A percentile compares a stretch with the other conserved stretches of the same genome.
Conservation (phyloP, 805 yeast species). For the Yamadazyma kitorensis region DNA sequence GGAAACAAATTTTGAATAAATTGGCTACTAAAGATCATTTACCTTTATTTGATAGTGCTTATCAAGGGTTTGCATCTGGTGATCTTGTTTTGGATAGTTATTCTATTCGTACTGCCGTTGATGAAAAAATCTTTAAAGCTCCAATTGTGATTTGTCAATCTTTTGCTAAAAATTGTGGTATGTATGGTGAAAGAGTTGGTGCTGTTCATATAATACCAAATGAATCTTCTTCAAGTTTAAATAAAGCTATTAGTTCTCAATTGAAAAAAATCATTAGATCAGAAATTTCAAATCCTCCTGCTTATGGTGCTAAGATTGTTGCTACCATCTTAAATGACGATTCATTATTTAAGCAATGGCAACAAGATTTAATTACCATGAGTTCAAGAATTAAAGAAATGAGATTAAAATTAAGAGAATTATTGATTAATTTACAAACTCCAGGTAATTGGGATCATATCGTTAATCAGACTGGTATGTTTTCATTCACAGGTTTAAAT, state of each 20-base stretch:
- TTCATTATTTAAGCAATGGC: slow-evolving; percentile 77
- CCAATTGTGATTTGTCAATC: slow-evolving; percentile 78
- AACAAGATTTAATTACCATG: slow-evolving; percentile 80
- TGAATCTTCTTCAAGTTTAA: slow-evolving; percentile 33
- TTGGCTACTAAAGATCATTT: slow-evolving; percentile 63
- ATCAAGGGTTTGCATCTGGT: slow-evolving; percentile 97
- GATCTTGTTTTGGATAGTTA: slow-evolving; percentile 78
- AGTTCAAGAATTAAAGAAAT: slow-evolving; percentile 75
- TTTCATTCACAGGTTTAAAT: slow-evolving; percentile 86
- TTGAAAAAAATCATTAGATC: slow-evolving; percentile 72
- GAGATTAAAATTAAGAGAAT: slow-evolving; percentile 67
- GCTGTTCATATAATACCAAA: slow-evolving; percentile 76
- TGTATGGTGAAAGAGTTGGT: slow-evolving; percentile 97
- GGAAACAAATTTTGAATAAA: slow-evolving; percentile 68
- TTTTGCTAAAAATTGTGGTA: slow-evolving; percentile 93
- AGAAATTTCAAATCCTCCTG: slow-evolving; percentile 91
- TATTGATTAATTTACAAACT: slow-evolving; percentile 59
- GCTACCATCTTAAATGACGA: slow-evolving; percentile 66
- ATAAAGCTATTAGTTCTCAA: slow-evolving; percentile 68
- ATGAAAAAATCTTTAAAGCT: slow-evolving; percentile 24
- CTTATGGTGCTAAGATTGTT: slow-evolving; percentile 92
- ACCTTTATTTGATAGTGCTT: slow-evolving; percentile 89
- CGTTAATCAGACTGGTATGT: slow-evolving; percentile 91
- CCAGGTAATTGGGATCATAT: slow-evolving; percentile 95
- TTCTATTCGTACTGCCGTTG: slow-evolving; percentile 69